Conservation (phyloP, 2,329 filamentous ascomycete genomes). For the Pseudogymnoascus sp. region DNA sequence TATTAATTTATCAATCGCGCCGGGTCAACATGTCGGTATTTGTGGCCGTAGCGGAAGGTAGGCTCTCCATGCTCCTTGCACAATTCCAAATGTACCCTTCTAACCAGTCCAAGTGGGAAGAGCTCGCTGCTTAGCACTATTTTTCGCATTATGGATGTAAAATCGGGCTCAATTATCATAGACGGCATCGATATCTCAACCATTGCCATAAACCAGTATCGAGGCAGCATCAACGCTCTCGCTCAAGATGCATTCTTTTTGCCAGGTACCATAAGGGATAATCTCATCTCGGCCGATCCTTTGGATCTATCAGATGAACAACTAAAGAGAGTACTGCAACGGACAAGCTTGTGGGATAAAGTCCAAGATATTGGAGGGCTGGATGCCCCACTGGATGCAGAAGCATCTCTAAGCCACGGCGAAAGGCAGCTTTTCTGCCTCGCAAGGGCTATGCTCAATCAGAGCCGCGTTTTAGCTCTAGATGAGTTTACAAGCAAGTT, state of each 20-base stretch:
- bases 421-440: slow-evolving; percentile 60
- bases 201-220: slow-evolving; percentile 33
- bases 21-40: slow-evolving; percentile 42
- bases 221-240: slow-evolving; percentile 35
- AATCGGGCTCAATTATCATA: slow-evolving; percentile 33
- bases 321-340: background rate
- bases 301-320: background rate
- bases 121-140: slow-evolving; percentile 38
- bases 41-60: slow-evolving; percentile 44
- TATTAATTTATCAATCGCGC: slow-evolving; percentile 14
- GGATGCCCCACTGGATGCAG: slow-evolving; percentile 34
- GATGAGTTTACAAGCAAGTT: slow-evolving; percentile 11
- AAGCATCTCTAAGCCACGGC: slow-evolving; percentile 36
- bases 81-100: background rate
- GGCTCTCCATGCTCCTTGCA: background rate
- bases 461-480: background rate
- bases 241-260: slow-evolving; percentile 39
- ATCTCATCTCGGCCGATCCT: slow-evolving; percentile 7
- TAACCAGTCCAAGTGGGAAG: slow-evolving; percentile 33
- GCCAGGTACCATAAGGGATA: slow-evolving; percentile 28
- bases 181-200: slow-evolving; percentile 36
- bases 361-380: slow-evolving; percentile 19
- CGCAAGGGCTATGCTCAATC: slow-evolving; percentile 48
- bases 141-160: slow-evolving; percentile 41
- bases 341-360: slow-evolving; percentile 15